Base-by-base conservation (phyloP, 495 filamentous ascomycete species). In the Penicillium argentinense region DNA sequence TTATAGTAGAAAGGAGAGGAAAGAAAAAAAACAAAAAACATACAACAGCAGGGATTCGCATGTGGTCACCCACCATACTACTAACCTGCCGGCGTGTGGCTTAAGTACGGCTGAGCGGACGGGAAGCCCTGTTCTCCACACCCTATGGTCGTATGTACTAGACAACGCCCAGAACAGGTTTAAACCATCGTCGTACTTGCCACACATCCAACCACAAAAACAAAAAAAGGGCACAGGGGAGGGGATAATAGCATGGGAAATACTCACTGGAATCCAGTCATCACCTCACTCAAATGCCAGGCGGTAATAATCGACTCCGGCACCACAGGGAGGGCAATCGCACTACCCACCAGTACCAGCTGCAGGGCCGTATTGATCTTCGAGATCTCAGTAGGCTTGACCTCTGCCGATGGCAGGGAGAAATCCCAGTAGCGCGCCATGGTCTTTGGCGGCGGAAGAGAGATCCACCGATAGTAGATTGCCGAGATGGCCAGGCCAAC, bases 371-470 rank as follows among this genome's bases (percentile, higher is more conserved):
- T 95, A 53, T 95, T 95, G 47, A 85, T 80, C 76, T 98, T 98
- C 53, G 87, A 93, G 53, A 98, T 89, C 12, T 75, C 81, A 0
- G 93, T 98, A 0, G 93, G 93, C 52, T 85, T 85, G 4, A 98
- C 93, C 65, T 97, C 93, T 1, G 93, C 93, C 34, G 82, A 88
- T 0, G 93, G 93, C 13, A 98, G 79, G 9, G 84, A 88, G 56
- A 97, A 97, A 62, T 98, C 95, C 95, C 95, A 98, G 63, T 97
- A 98, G n/a, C 93, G 74, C 11, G 75, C 67, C 67, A 96, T 86
- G 0, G 93, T 97, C 67, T 96, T 96, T 4, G 93, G 93, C 0
- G 87, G 83, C 1, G 93, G 93, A 16, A 98, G 78, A 3, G 87
- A 91, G 38, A 95, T 93, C 81, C 88, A 98, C 26, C 93, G 84